Evolutionary conservation across 2,329 filamentous ascomycete genomes (phyloP), one percentile per base, ranked within the genome.

Genomic region (Clarireedia homoeocarpa): DNA sequence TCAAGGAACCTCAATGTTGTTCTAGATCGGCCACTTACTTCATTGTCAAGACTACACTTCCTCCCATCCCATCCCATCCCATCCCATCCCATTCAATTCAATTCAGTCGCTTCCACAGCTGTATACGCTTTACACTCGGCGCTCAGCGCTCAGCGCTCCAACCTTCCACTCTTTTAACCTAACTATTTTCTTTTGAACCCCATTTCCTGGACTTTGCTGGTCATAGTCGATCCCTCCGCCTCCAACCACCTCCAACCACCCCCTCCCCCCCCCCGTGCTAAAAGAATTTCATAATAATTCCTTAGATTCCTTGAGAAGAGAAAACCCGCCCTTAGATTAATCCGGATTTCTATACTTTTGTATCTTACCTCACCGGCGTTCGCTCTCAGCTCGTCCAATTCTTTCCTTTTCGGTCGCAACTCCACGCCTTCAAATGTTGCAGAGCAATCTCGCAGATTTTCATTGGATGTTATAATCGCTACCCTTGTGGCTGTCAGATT

Each of bases 401-500:
- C 38, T 51, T 48, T 51, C n/a, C 53, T 34, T 51, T 51, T 45
- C n/a, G 10, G 51, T 45, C 27, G 51, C 30, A 17, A n/a, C 17
- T 30, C 15, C 30, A n/a, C 42, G 51, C 30, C 20, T 34, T 34
- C 46, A 55, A 48, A 55, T 55, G 53, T 55, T 48, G 53, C 53
- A 55, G 47, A 38, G 10, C 38, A 44, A 38, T 55, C 26, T 45
- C 27, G 53, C 47, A 36, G 47, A 14, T 23, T 55, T 51, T 55
- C 53, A 55, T 55, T 55, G 47, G 39, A 55, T 55, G 53, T 46
- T 51, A 45, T 55, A 55, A 55, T 55, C 24, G 40, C 47, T 55
- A 48, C 53, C 30, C 30, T 45, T 27, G 53, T 51, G 47, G 38
- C 40, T 45, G 53, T 55, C 30, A 44, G 38, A 55, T 45, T 34